These are phyloP conservation scores for Corymbia citriodora DNA, from an alignment of 441 rosid genomes.

Conservation along the genomic window DNA sequence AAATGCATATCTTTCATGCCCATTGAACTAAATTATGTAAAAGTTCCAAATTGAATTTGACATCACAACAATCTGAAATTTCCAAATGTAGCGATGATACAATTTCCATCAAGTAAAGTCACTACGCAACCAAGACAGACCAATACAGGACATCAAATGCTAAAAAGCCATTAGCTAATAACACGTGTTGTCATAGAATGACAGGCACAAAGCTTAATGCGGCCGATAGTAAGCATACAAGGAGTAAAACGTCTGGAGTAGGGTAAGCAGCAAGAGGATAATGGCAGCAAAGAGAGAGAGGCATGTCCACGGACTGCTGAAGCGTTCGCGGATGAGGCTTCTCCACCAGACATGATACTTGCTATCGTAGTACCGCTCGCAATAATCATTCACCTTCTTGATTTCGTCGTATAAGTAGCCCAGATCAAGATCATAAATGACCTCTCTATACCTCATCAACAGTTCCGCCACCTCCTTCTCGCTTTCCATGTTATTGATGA, in stretches of 20 bases:
- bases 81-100: neutral
- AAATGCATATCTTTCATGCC: no score
- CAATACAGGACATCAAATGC: neutral
- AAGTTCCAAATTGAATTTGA: no score
- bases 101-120: neutral
- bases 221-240: neutral
- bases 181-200: neutral
- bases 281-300: neutral
- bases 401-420: neutral
- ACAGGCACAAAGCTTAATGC: neutral
- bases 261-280: neutral
- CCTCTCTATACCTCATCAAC: neutral
- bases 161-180: neutral
- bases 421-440: neutral
- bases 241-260: neutral
- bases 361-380: neutral
- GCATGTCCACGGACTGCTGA: neutral
- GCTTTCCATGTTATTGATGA: neutral
- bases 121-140: neutral
- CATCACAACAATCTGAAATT: neutral
- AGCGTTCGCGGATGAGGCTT: neutral
- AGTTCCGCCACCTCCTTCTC: neutral
- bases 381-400: neutral
- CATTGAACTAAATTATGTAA: neutral
- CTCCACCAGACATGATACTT: neutral